A percentile compares a stretch with the other conserved stretches of the same genome.
phyloP scores from a whole-genome alignment of 2,329 filamentous ascomycete species.

The Aspergillus bombycis region DNA sequence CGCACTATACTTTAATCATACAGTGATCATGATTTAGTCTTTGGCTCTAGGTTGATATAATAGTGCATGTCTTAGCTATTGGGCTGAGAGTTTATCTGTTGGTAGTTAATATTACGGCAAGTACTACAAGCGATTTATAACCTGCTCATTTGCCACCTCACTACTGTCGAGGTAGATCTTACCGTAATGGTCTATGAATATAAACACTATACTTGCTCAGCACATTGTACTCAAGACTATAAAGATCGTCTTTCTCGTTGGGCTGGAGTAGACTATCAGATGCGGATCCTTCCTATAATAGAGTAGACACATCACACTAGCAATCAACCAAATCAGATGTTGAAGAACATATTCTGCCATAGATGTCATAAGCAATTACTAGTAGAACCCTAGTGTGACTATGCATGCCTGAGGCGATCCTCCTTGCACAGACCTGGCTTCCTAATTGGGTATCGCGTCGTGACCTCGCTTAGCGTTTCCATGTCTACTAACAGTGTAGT shows the following conservation, averaged over 20 bases:
- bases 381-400: neutral
- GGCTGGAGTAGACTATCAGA: neutral
- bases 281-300: neutral
- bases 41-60: neutral
- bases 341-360: neutral
- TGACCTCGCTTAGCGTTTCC: constrained; percentile 17
- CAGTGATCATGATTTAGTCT: neutral
- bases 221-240: neutral
- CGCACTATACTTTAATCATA: neutral
- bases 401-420: constrained; percentile 6
- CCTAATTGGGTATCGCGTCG: constrained; percentile 18
- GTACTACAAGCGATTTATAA: neutral
- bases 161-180: neutral
- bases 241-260: neutral
- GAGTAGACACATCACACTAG: neutral
- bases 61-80: neutral
- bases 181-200: neutral
- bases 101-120: neutral
- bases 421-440: constrained; percentile 13
- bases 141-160: neutral
- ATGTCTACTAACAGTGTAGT: constrained; percentile 10
- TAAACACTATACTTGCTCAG: neutral
- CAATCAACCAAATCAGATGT: neutral
- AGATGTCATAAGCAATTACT: neutral
- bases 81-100: neutral